Base-by-base conservation (phyloP, 805 yeast species). In the Starmera pachycereana region DNA sequence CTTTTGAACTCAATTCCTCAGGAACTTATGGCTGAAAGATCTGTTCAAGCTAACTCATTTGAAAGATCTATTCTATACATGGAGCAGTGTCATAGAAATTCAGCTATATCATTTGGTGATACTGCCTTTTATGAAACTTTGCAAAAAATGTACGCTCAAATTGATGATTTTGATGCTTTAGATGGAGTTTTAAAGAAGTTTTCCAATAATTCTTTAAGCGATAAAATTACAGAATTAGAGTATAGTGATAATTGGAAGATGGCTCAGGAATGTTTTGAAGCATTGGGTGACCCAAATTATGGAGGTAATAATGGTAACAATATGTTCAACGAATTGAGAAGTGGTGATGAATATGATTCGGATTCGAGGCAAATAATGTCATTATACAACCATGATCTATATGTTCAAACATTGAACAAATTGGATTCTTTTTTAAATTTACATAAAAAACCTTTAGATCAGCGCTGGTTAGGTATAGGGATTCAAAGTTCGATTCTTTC, bases 131-230 rank as follows among this genome's bases (percentile, higher is more conserved):
- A 68, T 18, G 56, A 64, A 1, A 68, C 78, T 6, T 59, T 92
- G n/a, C 87, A 86, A 50, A 70, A 72, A 25, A 83, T 89, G 65
- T 92, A 92, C 57, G 81, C 95, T 8, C 81, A 76, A 42, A 76
- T 92, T 37, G 90, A 87, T 50, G 98, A 94, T 53, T 71, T 80
- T 31, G 99, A 92, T 63, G 79, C 96, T 0, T 66, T 92, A 29
- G 89, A 84, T 54, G 99, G 98, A 18, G 76, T 86, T 5, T 62
- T 89, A 41, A 78, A 84, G 43, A 71, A 71, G 44, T 81, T 85
- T 49, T 77, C 95, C 0, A 72, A 81, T 0, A 74, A 76, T 33
- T 75, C 77, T 46, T 61, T 87, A 35, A 72, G 75, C n/a, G 89
- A 88, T 44, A 84, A 86, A 53, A 71, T 89, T 22, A 66, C 78